Base-by-base conservation (phyloP, 441 rosid genomes). In the Caryocar brasiliense region DNA sequence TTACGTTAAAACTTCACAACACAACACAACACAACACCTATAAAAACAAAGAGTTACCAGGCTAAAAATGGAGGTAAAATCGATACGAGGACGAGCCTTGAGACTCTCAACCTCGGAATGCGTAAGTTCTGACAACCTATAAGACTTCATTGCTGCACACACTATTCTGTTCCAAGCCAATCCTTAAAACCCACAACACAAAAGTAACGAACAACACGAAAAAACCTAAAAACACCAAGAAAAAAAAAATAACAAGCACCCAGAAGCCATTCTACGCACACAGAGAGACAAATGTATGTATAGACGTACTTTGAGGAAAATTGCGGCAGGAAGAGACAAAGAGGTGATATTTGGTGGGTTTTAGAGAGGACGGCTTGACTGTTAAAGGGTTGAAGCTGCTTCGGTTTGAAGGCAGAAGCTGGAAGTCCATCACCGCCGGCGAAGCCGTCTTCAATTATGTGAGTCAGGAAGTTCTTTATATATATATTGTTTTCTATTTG, bases 51-150 rank as follows among this genome's bases (percentile, higher is more conserved):
- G 32, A 43, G 74, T 65, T 37, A 90, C 98, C 49, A 47, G 51
- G 46, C 49, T 49, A 33, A 81, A 91, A 59, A 87, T 87, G 12
- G 90, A 84, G 25, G 85, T 66, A 67, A 86, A 86, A 66, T 91
- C 93, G 26, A 86, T 85, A 14, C 85, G 89, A 62, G 98, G 95
- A 14, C 96, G 95, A 52, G 89, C 73, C 72, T 85, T 91, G 40
- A 91, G 53, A 61, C 65, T 68, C 6, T 82, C 68, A 34, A 85
- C 68, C 77, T 91, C 75, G 2, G 66, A 17, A 30, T 28, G 73
- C 42, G 54, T 70, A 43, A 91, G 92, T 30, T 91, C 86, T 2
- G 83, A 78, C 50, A 91, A 70, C 64, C 60, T 74, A 18, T 82
- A 85, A 4, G 90, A 80, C 81, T 84, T 86, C 98, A 90, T 86